Evolutionary conservation across 768 basidiomycete genomes (phyloP).

Genomic region (Mycena amicta): DNA sequence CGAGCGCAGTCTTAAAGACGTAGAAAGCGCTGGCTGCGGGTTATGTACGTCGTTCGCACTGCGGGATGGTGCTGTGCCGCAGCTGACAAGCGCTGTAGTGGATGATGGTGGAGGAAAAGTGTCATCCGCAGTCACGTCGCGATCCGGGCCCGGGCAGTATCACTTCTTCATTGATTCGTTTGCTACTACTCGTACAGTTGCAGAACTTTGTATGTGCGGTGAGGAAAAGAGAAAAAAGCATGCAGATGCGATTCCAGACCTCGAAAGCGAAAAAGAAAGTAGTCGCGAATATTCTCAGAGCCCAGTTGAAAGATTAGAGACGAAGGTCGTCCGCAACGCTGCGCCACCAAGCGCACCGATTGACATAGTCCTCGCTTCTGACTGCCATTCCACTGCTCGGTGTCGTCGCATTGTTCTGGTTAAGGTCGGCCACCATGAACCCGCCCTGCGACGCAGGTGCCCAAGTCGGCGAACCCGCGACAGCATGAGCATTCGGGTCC

Average conservation of each 20-base stretch:
- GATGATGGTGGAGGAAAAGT: no score
- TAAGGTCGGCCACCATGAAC: slow-evolving; percentile 12
- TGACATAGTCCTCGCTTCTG: slow-evolving; percentile 1
- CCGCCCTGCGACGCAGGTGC: slow-evolving; percentile 14
- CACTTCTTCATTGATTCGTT: no score
- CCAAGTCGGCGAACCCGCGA: slow-evolving; percentile 20
- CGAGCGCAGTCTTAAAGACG: no score
- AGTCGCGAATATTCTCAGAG: not conserved
- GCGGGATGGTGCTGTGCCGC: no score
- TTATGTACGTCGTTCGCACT: no score
- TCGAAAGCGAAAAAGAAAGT: not conserved
- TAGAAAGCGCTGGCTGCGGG: no score
- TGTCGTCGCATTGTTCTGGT: not conserved
- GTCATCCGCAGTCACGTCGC: not conserved
- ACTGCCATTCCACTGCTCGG: slow-evolving; percentile 12
- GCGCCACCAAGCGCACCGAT: slow-evolving; percentile 23
- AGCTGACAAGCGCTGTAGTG: no score
- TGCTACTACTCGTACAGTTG: no score
- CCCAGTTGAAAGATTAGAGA: slow-evolving; percentile 7
- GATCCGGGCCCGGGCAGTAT: no score
- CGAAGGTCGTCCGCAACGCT: slow-evolving; percentile 18
- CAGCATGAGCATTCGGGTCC: slow-evolving; percentile 21
- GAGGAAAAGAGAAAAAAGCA: not conserved
- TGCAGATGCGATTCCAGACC: not conserved
- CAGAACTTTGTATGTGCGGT: no score